phyloP scores from a whole-genome alignment of 1,139 yeast genomes.

The Taphrina confusa region DNA sequence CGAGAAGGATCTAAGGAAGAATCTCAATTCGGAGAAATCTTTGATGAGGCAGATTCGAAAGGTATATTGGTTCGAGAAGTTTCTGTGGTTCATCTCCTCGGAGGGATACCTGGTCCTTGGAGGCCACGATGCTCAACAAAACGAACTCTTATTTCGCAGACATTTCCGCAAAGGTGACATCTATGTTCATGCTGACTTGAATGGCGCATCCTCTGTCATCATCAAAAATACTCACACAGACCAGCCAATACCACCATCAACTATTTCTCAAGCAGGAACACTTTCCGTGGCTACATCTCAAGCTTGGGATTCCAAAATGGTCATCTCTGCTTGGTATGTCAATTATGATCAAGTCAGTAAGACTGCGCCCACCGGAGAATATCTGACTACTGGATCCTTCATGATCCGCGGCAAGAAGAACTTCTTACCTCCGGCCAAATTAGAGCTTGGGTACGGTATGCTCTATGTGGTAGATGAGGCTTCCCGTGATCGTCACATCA shows the following conservation, averaged over 20 bases:
- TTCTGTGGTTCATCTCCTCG: conserved; percentile 84
- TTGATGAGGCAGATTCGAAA: conserved; percentile 37
- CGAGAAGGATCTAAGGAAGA: conserved; percentile 66
- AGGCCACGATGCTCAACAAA: conserved; percentile 81
- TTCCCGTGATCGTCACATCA: conserved; percentile 52
- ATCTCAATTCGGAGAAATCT: conserved; percentile 66
- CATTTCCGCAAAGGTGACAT: conserved; percentile 72
- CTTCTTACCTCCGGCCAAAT: conserved; percentile 74
- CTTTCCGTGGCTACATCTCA: conserved; percentile 76
- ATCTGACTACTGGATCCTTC: conserved; percentile 66
- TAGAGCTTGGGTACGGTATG: conserved; percentile 88
- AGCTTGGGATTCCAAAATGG: conserved; percentile 67
- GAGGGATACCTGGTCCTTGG: conserved; percentile 87
- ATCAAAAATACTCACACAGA: conserved; percentile 64
- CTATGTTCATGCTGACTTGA: conserved; percentile 72
- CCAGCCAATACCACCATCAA: conserved; percentile 70
- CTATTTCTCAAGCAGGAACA: conserved; percentile 86
- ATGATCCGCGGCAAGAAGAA: conserved; percentile 60
- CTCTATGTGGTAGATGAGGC: conserved; percentile 69
- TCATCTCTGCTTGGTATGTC: conserved; percentile 39
- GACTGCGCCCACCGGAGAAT: conserved; percentile 62
- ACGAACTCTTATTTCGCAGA: conserved; percentile 77
- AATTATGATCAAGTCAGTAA: conserved; percentile 67
- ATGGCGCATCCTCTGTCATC: conserved; percentile 73
- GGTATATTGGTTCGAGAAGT: conserved; percentile 84